Percentiles rank a stretch among this genome's conserved stretches.
phyloP scores from a whole-genome alignment of 805 yeast genomes.

The Vanderwaltozyma tropicalis region DNA sequence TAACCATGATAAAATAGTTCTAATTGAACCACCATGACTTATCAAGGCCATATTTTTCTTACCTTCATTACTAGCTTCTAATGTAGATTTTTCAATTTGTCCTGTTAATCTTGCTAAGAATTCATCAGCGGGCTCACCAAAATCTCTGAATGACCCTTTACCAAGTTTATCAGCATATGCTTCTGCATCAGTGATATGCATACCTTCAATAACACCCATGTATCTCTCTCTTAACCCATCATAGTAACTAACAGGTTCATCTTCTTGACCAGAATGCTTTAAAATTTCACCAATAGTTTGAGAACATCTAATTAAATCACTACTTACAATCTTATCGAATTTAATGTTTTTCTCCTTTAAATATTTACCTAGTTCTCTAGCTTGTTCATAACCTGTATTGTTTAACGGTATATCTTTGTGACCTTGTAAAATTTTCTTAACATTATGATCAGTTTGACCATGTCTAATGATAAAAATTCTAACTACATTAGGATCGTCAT shows the following conservation, averaged over 20 bases:
- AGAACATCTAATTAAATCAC: conserved; percentile 44
- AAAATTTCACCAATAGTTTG: conserved; percentile 44
- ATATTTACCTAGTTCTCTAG: conserved; percentile 39
- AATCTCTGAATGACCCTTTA: conserved; percentile 40
- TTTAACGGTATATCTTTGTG: conserved; percentile 60
- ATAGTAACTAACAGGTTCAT: conserved; percentile 26
- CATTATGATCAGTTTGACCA: conserved; percentile 74
- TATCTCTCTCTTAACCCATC: conserved; percentile 52
- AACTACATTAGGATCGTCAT: conserved; percentile 30
- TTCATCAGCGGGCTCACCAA: conserved; percentile 49
- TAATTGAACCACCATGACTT: conserved; percentile 76
- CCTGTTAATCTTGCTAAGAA: conserved; percentile 40
- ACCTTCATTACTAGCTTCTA: conserved; percentile 24
- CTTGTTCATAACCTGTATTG: conserved; percentile 51
- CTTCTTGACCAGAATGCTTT: neutral
- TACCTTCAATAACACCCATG: conserved; percentile 76
- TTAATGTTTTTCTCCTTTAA: conserved; percentile 24
- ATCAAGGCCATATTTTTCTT: conserved; percentile 46
- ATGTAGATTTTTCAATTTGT: conserved; percentile 37
- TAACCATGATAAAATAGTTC: conserved; percentile 46
- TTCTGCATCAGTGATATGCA: conserved; percentile 56
- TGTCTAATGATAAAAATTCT: conserved; percentile 64
- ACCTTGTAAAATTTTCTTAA: conserved; percentile 64
- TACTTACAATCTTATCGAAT: conserved; percentile 31
- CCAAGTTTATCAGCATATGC: conserved; percentile 44